Conservation (phyloP, 1,284 basidiomycete species). For the Hemileia vastatrix region DNA sequence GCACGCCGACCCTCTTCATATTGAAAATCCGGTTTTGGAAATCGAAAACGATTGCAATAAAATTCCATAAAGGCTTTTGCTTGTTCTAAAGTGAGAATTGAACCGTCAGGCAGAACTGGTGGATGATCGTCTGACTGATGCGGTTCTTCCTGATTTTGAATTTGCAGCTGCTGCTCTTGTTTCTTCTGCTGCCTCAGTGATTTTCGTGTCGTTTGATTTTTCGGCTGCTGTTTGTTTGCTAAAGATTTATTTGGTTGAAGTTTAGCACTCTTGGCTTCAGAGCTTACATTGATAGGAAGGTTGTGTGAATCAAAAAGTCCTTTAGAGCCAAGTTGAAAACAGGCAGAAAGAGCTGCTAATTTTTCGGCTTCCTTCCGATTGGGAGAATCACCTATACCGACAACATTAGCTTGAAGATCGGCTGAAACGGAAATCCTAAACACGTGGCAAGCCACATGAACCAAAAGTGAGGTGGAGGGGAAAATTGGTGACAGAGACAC, state of each 20-base stretch:
- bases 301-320: slow-evolving; percentile 47
- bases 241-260: slow-evolving; percentile 25
- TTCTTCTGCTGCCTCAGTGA: slow-evolving; percentile 32
- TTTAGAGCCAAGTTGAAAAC: slow-evolving; percentile 58
- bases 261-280: slow-evolving; percentile 1
- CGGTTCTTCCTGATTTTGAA: slow-evolving; percentile 24
- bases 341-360: slow-evolving; percentile 62
- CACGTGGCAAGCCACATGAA: not conserved
- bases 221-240: not conserved
- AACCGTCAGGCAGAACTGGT: slow-evolving; percentile 56
- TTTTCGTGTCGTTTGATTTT: slow-evolving; percentile 1
- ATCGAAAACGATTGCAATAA: slow-evolving; percentile 73
- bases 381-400: slow-evolving; percentile 56
- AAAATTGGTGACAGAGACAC: not conserved
- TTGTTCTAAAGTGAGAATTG: slow-evolving; percentile 59
- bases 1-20: slow-evolving; percentile 47
- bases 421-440: slow-evolving; percentile 8
- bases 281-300: slow-evolving; percentile 46
- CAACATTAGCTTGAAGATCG: slow-evolving; percentile 26
- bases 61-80: slow-evolving; percentile 90
- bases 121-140: no score
- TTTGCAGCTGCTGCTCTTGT: slow-evolving; percentile 30
- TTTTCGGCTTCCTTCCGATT: slow-evolving; percentile 62
- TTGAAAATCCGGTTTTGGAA: slow-evolving; percentile 68
- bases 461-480: not conserved